phyloP scores from a whole-genome alignment of 1,139 yeast species.

The Candida glucosophila region DNA sequence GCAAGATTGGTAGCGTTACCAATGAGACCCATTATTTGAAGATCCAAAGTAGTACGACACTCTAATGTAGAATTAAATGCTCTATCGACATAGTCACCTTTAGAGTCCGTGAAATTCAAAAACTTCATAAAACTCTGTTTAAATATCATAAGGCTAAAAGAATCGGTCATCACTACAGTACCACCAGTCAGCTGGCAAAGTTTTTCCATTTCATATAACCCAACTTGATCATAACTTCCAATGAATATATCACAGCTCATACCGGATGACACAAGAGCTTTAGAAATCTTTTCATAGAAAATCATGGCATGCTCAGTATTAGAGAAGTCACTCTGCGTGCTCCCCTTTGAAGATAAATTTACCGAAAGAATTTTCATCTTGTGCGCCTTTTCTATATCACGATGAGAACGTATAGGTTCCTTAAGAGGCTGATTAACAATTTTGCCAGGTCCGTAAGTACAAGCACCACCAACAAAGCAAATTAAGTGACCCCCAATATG shows the following conservation, averaged over 20 bases:
- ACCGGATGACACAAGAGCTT: constrained; percentile 32
- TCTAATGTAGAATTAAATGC: constrained; percentile 56
- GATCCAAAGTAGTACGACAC: constrained; percentile 38
- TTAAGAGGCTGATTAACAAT: constrained; percentile 41
- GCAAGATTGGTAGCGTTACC: constrained; percentile 48
- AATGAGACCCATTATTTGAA: constrained; percentile 48
- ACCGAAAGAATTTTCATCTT: constrained; percentile 25
- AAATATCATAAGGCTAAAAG: constrained; percentile 57
- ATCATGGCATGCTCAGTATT: constrained; percentile 25
- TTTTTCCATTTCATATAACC: constrained; percentile 56
- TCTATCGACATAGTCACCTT: constrained; percentile 31
- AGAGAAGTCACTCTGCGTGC: constrained; percentile 20
- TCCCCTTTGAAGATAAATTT: constrained; percentile 16
- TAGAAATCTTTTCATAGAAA: constrained; percentile 39
- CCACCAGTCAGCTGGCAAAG: constrained; percentile 56
- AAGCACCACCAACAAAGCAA: constrained; percentile 52
- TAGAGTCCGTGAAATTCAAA: constrained; percentile 25
- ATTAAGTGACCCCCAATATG: constrained; percentile 54
- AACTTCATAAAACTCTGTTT: constrained; percentile 54
- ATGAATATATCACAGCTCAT: constrained; percentile 49
- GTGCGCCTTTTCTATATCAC: constrained; percentile 40
- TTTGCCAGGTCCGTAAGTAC: constrained; percentile 50
- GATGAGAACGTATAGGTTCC: constrained; percentile 52
- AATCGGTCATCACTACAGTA: constrained; percentile 51
- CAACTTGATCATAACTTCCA: constrained; percentile 63